A percentile compares a stretch with the other conserved stretches of the same genome.
Conservation (phyloP, 208 protist genomes). For the Phytomonas sp. region DNA sequence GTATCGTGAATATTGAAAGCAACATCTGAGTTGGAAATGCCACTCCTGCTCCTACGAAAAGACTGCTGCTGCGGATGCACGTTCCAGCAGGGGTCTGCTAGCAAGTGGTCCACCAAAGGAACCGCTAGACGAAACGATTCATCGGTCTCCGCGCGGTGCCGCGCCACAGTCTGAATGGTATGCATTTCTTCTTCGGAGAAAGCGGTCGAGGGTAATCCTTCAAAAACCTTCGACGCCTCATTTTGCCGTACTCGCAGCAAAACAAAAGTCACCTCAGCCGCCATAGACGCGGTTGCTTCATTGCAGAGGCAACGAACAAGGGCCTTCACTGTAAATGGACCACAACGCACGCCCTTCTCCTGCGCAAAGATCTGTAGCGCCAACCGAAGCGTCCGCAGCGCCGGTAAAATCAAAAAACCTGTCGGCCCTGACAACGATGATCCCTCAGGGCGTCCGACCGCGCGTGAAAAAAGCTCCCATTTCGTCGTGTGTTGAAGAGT, state of each 20-base stretch:
- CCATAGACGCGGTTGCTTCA: conserved; percentile 10
- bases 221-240: conserved; percentile 28
- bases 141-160: conserved; percentile 1
- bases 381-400: conserved; percentile 47
- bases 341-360: conserved; percentile 70
- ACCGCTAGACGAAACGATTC: background rate
- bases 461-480: conserved; percentile 64
- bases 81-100: background rate
- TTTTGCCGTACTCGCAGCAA: conserved; percentile 51
- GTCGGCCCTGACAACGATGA: background rate
- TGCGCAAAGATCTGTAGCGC: conserved; percentile 39
- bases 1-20: background rate
- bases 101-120: background rate
- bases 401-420: background rate
- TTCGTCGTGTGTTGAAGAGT: conserved; percentile 66
- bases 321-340: conserved; percentile 48
- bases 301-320: conserved; percentile 22
- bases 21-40: background rate
- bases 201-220: conserved; percentile 24
- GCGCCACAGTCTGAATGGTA: conserved; percentile 17
- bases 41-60: background rate
- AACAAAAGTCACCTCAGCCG: conserved; percentile 41
- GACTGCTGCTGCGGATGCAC: background rate
- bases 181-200: conserved; percentile 28
- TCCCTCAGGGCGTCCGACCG: conserved; percentile 10